Evolutionary conservation across 2,329 filamentous ascomycete species (phyloP).

Genomic region (Diaporthe citriasiana): DNA sequence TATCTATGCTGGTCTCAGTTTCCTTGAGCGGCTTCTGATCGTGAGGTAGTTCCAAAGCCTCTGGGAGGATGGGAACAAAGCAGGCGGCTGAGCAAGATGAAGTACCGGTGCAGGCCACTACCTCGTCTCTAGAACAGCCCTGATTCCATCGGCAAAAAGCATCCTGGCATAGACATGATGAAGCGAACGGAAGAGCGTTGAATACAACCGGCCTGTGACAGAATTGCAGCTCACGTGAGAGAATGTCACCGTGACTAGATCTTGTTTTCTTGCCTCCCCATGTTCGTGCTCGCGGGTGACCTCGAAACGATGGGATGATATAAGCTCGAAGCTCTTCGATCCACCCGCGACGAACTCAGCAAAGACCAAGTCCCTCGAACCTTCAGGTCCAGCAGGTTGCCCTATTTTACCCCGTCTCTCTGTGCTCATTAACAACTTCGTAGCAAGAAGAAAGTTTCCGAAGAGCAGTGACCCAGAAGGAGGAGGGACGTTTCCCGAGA

Average conservation of each 20-base stretch:
- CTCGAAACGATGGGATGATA: conserved; percentile 34
- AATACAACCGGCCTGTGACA: neutral
- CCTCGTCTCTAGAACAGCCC: neutral
- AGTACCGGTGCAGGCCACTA: neutral
- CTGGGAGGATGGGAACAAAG: neutral
- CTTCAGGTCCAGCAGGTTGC: neutral
- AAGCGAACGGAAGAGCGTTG: neutral
- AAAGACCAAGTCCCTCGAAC: neutral
- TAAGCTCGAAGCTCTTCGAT: conserved; percentile 1
- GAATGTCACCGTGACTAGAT: conserved; percentile 10
- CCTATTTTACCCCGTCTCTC: neutral
- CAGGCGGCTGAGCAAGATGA: neutral
- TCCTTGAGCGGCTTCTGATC: neutral
- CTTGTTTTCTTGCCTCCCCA: neutral
- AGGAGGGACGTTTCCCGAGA: neutral
- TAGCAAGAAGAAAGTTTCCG: conserved; percentile 18
- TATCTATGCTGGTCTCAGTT: neutral
- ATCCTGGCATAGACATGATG: conserved; percentile 14
- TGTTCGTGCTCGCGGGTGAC: neutral
- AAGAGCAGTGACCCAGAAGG: conserved; percentile 26
- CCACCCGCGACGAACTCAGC: conserved; percentile 22
- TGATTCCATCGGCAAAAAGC: conserved; percentile 22
- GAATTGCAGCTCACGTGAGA: conserved; percentile 30
- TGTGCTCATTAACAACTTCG: neutral
- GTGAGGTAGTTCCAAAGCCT: neutral